These are phyloP conservation scores for Nakazawaea molendinolei DNA, from an alignment of 805 yeast species.

Conservation along the genomic window DNA sequence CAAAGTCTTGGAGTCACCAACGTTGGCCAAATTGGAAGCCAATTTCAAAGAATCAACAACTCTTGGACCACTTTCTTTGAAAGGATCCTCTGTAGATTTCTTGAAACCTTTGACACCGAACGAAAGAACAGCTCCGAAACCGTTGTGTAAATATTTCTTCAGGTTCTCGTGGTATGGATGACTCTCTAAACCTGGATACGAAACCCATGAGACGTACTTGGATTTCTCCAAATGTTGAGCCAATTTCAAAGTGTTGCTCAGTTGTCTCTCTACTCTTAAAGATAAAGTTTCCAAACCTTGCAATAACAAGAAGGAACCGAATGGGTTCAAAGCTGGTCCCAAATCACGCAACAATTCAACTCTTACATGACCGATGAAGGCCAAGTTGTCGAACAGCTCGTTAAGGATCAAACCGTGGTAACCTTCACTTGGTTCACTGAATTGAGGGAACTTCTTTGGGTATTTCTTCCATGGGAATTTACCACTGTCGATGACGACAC, in stretches of 20 bases:
- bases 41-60: slow-evolving; percentile 80
- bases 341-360: slow-evolving; percentile 84
- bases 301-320: slow-evolving; percentile 75
- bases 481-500: slow-evolving; percentile 85
- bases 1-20: slow-evolving; percentile 92
- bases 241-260: slow-evolving; percentile 69
- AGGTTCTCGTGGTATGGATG: slow-evolving; percentile 76
- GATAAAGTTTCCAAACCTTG: slow-evolving; percentile 95
- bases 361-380: slow-evolving; percentile 76
- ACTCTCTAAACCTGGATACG: slow-evolving; percentile 83
- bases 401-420: slow-evolving; percentile 84
- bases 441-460: slow-evolving; percentile 87
- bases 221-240: slow-evolving; percentile 72
- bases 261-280: slow-evolving; percentile 90
- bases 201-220: slow-evolving; percentile 74
- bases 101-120: slow-evolving; percentile 74
- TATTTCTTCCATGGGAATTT: slow-evolving; percentile 86
- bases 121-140: slow-evolving; percentile 84
- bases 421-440: slow-evolving; percentile 85
- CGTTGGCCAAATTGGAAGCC: slow-evolving; percentile 92
- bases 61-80: slow-evolving; percentile 70
- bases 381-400: slow-evolving; percentile 75
- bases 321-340: slow-evolving; percentile 87
- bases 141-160: slow-evolving; percentile 72
- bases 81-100: slow-evolving; percentile 44